Percentiles rank a stretch among this genome's conserved stretches.
Conservation (phyloP, 139 green algal genomes). For the Protoeuglena noctilucae region DNA sequence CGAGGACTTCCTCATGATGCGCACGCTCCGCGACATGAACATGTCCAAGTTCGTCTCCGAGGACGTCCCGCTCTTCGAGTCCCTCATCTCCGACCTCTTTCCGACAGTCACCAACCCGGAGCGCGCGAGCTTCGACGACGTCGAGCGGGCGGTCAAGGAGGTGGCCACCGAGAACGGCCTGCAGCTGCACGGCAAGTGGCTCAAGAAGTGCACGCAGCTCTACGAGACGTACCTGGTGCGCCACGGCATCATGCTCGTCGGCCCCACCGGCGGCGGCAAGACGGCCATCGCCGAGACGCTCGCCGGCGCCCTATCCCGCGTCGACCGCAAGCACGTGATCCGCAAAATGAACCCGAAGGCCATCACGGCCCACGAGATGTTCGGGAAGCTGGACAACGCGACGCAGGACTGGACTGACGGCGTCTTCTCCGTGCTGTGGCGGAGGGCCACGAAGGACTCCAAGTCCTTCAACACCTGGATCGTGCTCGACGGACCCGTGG, state of each 20-base stretch:
- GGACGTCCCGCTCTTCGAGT: constrained; percentile 86
- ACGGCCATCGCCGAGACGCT: constrained; percentile 68
- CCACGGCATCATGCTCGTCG: constrained; percentile 87
- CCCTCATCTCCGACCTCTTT: constrained; percentile 89
- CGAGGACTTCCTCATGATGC: constrained; percentile 65
- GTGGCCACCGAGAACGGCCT: constrained; percentile 30
- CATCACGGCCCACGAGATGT: constrained; percentile 80
- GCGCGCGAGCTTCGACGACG: constrained; percentile 47
- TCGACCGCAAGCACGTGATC: constrained; percentile 74
- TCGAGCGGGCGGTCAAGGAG: constrained; percentile 42
- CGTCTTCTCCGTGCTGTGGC: constrained; percentile 84
- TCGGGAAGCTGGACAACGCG: constrained; percentile 56
- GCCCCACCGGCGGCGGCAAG: constrained; percentile 74
- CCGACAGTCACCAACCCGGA: constrained; percentile 51
- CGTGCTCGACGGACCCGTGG: constrained; percentile 86
- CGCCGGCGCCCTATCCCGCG: constrained; percentile 61
- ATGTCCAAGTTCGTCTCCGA: constrained; percentile 95
- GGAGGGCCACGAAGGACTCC: constrained; percentile 60
- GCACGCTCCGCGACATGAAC: constrained; percentile 87
- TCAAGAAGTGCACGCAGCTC: constrained; percentile 91
- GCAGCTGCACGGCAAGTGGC: constrained; percentile 64
- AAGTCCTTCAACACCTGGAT: constrained; percentile 92
- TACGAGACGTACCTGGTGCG: constrained; percentile 88
- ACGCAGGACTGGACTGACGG: constrained; percentile 90
- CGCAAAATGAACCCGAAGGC: constrained; percentile 71